Evolutionary conservation across 1,284 basidiomycete species (phyloP).

Genomic region (Cryptococcus floricola): DNA sequence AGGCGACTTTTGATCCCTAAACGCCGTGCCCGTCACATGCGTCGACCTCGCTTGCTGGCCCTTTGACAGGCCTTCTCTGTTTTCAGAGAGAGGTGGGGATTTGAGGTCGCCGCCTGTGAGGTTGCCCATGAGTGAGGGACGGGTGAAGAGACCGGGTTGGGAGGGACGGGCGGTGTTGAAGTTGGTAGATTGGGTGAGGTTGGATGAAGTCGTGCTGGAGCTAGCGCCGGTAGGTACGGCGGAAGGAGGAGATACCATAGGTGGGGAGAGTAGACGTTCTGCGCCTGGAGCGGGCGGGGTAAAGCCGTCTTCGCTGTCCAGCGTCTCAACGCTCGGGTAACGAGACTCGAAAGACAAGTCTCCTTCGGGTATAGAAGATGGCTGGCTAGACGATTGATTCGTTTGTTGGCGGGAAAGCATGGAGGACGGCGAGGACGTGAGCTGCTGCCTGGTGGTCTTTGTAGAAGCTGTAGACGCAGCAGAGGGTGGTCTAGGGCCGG

Average conservation of each 20-base stretch:
- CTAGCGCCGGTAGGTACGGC: background rate
- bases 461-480: too few species aligned
- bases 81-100: background rate
- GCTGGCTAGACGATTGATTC: slow-evolving; percentile 4
- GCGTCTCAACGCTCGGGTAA: slow-evolving; percentile 44
- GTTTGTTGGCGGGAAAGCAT: too few species aligned
- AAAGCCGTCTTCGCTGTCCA: slow-evolving; percentile 20
- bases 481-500: too few species aligned
- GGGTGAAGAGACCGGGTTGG: background rate
- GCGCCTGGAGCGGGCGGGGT: slow-evolving; percentile 2
- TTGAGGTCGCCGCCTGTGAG: slow-evolving; percentile 36
- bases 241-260: slow-evolving; percentile 19
- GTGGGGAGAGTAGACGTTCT: slow-evolving; percentile 18
- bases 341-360: slow-evolving; percentile 41
- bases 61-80: background rate
- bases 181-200: background rate
- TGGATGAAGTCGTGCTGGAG: too few species aligned
- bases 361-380: slow-evolving; percentile 24
- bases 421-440: too few species aligned
- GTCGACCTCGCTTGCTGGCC: slow-evolving; percentile 39
- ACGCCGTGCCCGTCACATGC: slow-evolving; percentile 49
- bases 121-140: slow-evolving; percentile 34
- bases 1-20: slow-evolving; percentile 22
- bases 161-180: slow-evolving; percentile 1
- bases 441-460: too few species aligned